Conservation (phyloP, 352 stramenopile genomes). For the Phytophthora podocarpi region DNA sequence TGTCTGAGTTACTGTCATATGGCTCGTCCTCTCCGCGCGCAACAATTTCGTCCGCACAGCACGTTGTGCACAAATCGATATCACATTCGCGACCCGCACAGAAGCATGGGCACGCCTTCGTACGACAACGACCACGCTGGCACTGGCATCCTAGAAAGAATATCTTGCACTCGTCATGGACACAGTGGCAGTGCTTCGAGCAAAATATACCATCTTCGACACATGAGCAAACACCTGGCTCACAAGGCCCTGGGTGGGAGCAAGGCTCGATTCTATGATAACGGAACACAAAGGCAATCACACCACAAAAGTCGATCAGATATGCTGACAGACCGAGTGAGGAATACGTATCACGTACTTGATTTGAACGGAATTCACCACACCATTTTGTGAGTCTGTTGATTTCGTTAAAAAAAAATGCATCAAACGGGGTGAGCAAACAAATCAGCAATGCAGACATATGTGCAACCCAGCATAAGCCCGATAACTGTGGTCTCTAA, state of each 20-base stretch:
- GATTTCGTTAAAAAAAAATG: neutral
- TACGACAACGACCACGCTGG: conserved; percentile 75
- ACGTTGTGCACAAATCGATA: conserved; percentile 90
- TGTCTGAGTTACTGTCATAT: conserved; percentile 21
- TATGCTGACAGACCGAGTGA: neutral
- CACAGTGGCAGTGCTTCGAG: conserved; percentile 91
- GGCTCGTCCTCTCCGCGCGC: conserved; percentile 15
- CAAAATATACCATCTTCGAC: conserved; percentile 89
- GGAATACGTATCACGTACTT: conserved; percentile 37
- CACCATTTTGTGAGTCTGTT: conserved; percentile 47
- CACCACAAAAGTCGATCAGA: neutral
- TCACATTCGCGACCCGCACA: conserved; percentile 93
- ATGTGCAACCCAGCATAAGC: conserved; percentile 36
- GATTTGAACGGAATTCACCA: conserved; percentile 53
- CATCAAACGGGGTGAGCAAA: conserved; percentile 9
- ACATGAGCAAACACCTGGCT: conserved; percentile 86
- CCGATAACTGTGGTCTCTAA: conserved; percentile 25
- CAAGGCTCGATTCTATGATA: conserved; percentile 79
- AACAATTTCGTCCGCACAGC: conserved; percentile 60
- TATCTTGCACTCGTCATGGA: conserved; percentile 82
- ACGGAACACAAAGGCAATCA: neutral
- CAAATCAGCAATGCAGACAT: neutral
- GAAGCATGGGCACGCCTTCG: conserved; percentile 91
- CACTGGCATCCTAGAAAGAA: conserved; percentile 92
- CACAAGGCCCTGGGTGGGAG: conserved; percentile 86